Evolutionary conservation across 2,329 filamentous ascomycete genomes (phyloP).

Genomic region (Dendryphion nanum): DNA sequence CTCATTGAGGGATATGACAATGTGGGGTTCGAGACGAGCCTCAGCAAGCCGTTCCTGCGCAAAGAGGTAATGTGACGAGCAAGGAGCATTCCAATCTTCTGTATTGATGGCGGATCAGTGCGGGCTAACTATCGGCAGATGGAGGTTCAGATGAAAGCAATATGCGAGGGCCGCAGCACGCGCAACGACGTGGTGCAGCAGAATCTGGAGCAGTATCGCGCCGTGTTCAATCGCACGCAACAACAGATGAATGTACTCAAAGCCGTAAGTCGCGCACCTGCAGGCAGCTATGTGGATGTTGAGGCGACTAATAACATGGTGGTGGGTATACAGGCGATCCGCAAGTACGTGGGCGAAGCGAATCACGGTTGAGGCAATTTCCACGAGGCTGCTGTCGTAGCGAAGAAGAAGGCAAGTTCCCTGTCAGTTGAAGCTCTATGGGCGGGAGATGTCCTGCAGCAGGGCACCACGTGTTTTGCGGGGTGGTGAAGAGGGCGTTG

Average conservation of each 20-base stretch:
- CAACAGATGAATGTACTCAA: constrained; percentile 68
- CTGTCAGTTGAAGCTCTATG: constrained; percentile 1
- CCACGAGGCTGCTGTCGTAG: constrained; percentile 20
- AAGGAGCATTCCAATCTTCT: too few relatives aligned
- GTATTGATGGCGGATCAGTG: constrained; percentile 4
- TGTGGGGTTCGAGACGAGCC: constrained; percentile 87
- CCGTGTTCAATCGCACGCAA: constrained; percentile 79
- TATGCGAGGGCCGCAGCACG: constrained; percentile 82
- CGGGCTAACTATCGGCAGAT: constrained; percentile 52
- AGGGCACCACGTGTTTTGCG: constrained; percentile 17
- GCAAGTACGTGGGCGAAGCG: constrained; percentile 40
- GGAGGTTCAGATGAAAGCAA: constrained; percentile 95
- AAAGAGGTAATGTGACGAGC: constrained; percentile 70
- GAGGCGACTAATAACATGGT: constrained; percentile 14
- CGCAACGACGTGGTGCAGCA: constrained; percentile 74
- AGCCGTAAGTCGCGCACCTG: constrained; percentile 39
- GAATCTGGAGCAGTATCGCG: constrained; percentile 81
- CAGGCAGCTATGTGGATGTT: constrained; percentile 9
- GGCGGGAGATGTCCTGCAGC: constrained; percentile 20
- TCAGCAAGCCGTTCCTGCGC: constrained; percentile 91
- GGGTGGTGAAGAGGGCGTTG: constrained; percentile 13
- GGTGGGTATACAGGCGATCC: constrained; percentile 32
- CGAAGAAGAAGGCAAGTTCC: background rate
- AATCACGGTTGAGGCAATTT: constrained; percentile 35
- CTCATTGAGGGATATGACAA: constrained; percentile 92